Conservation (phyloP, 2,329 filamentous ascomycete genomes). For the Scopulariopsis brevicaulis region DNA sequence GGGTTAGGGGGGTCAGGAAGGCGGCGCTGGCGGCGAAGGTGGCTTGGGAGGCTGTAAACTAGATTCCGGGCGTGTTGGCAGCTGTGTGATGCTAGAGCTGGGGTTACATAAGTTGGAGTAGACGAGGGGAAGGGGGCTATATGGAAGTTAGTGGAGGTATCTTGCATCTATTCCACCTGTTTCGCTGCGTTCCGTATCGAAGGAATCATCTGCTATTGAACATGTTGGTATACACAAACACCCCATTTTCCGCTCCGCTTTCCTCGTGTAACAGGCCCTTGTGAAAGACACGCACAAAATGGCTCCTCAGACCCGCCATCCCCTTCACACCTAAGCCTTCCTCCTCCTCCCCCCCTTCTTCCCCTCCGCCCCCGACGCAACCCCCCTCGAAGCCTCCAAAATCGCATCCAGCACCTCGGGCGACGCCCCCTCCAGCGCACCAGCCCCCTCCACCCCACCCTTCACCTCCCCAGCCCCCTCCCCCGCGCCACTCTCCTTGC, state of each 20-base stretch:
- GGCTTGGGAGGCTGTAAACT: slow-evolving; percentile 30
- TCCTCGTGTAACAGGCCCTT: background rate
- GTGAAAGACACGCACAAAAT: background rate
- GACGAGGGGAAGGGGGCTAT: background rate
- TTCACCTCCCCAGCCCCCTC: too few species aligned
- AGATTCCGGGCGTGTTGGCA: background rate
- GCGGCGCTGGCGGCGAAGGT: slow-evolving; percentile 35
- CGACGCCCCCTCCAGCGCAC: slow-evolving; percentile 24
- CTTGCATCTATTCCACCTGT: background rate
- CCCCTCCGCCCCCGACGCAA: slow-evolving; percentile 1
- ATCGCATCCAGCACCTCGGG: slow-evolving; percentile 38
- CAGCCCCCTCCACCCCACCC: too few species aligned
- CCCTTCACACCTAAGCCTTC: slow-evolving; percentile 1
- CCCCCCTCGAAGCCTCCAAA: slow-evolving; percentile 22
- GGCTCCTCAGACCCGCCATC: background rate
- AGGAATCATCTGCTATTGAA: background rate
- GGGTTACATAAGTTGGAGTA: background rate
- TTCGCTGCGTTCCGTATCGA: background rate
- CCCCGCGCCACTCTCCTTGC: slow-evolving; percentile 14
- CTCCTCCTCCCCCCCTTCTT: slow-evolving; percentile 2
- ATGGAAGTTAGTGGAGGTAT: background rate
- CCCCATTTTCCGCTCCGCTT: background rate
- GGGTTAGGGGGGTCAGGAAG: slow-evolving; percentile 38
- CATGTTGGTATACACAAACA: background rate
- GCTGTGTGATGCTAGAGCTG: background rate